Evolutionary conservation across 1,284 basidiomycete species (phyloP), one percentile per base, ranked within the genome.

Genomic region (Taiwanofungus camphoratus): DNA sequence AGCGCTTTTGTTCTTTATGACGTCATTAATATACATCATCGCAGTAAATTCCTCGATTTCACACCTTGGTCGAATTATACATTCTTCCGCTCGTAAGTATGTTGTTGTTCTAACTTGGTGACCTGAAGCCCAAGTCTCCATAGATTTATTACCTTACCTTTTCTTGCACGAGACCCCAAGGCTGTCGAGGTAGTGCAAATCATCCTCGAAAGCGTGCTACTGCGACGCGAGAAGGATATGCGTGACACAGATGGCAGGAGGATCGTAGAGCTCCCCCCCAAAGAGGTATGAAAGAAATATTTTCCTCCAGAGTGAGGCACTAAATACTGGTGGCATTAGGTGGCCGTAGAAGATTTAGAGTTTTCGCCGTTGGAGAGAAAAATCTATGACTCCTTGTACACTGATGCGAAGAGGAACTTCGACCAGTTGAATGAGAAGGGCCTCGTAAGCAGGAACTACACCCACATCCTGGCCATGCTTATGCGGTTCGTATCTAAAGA

Each of bases 221-320:
- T 99, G 2, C 78, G 95, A n/a, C 77, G 95, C 49, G 94, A 98
- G 64, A 99, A 99, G 70, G 86, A 77, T 46, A 96, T 93, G 89
- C 80, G 79, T 35, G 95, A 96, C 65, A 75, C 71, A 34, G 80
- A 94, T 54, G 95, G 95, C 2, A 85, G 88, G 39, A 78, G 76
- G 32, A 97, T 99, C 34, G 92, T 98, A 2, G 80, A 92, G 44
- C 68, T 99, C 2, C 94, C 95, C 0, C 70, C 79, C 0, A 98
- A 98, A 67, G 83, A 87, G 62, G 79, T 88, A 44, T 35, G 64
- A 52, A 4, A 11, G 19, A 20, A 6, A 37, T 18, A 23, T 24
- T 4, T 22, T 15, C 12, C 33, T 24, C 1, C 26, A 13, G 19
- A 9, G 12, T 21, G 6, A 15, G 2, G 8, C 5, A 15, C 11